Evolutionary conservation across 2,329 filamentous ascomycete genomes (phyloP).

Genomic region (Fusarium graminum): DNA sequence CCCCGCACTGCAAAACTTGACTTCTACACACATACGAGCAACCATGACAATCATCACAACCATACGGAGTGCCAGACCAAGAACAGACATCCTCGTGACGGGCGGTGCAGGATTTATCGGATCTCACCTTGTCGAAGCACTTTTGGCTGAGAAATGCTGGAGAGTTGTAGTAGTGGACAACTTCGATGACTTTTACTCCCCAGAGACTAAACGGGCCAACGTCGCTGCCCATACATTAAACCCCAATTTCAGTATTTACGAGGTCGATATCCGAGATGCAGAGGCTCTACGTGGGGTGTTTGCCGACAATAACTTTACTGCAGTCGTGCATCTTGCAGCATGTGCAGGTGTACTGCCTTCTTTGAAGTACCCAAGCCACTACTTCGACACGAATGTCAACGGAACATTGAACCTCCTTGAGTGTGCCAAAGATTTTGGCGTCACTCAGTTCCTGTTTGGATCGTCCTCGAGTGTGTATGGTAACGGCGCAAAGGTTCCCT

Average conservation of each 20-base stretch:
- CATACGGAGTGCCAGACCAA: conserved; percentile 5
- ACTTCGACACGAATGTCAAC: conserved; percentile 24
- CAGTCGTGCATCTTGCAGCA: conserved; percentile 15
- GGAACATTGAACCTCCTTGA: conserved; percentile 18
- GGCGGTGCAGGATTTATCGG: conserved; percentile 27
- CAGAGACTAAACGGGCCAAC: conserved; percentile 23
- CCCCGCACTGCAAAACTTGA: background rate
- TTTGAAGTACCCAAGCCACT: background rate
- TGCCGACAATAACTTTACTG: conserved; percentile 2
- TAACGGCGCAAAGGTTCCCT: conserved; percentile 11
- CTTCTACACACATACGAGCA: background rate
- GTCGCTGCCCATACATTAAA: conserved; percentile 9
- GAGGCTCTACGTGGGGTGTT: conserved; percentile 8
- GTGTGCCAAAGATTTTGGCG: conserved; percentile 15
- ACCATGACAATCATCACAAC: conserved; percentile 25
- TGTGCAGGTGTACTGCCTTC: conserved; percentile 23
- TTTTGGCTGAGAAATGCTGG: conserved; percentile 19
- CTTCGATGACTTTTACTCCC: conserved; percentile 22
- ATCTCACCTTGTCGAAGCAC: conserved; percentile 22
- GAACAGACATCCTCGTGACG: conserved; percentile 13
- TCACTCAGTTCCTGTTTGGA: conserved; percentile 20
- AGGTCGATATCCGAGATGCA: conserved; percentile 18
- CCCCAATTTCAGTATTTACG: conserved; percentile 9
- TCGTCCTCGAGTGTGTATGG: conserved; percentile 23
- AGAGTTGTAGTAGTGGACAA: conserved; percentile 22